phyloP scores from a whole-genome alignment of 2,329 filamentous ascomycete species.

The Exophiala oligosperma region DNA sequence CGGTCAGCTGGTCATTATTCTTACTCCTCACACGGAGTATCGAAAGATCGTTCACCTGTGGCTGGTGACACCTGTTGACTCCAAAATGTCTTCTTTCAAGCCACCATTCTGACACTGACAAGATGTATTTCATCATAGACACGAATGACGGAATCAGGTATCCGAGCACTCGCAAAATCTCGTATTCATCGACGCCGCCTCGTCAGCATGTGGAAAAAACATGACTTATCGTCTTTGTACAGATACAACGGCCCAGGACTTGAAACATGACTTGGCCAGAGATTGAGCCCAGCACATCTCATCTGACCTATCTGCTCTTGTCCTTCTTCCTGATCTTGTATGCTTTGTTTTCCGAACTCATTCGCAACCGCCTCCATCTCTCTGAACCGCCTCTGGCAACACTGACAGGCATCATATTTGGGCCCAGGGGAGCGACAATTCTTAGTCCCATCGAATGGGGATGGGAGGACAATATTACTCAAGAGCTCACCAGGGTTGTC shows the following conservation, averaged over 20 bases:
- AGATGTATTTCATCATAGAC: not conserved
- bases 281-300: constrained; percentile 55
- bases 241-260: not conserved
- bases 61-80: not conserved
- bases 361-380: constrained; percentile 61
- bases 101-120: not conserved
- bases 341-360: constrained; percentile 59
- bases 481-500: constrained; percentile 87
- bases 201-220: too few relatives aligned
- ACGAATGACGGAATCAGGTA: not conserved
- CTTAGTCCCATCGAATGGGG: constrained; percentile 76
- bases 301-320: constrained; percentile 60
- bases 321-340: constrained; percentile 60
- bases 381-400: constrained; percentile 67
- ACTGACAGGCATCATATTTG: constrained; percentile 83
- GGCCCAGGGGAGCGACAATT: constrained; percentile 77
- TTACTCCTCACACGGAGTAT: not conserved
- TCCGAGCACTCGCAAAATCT: not conserved
- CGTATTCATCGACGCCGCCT: not conserved
- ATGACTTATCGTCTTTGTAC: not conserved
- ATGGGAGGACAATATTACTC: constrained; percentile 79
- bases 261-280: constrained; percentile 43
- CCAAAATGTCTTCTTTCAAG: not conserved
- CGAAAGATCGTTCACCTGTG: not conserved
- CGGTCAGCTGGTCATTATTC: not conserved